Conservation (phyloP, 371 early-diverging fungal species). For the Mucor saturninus region DNA sequence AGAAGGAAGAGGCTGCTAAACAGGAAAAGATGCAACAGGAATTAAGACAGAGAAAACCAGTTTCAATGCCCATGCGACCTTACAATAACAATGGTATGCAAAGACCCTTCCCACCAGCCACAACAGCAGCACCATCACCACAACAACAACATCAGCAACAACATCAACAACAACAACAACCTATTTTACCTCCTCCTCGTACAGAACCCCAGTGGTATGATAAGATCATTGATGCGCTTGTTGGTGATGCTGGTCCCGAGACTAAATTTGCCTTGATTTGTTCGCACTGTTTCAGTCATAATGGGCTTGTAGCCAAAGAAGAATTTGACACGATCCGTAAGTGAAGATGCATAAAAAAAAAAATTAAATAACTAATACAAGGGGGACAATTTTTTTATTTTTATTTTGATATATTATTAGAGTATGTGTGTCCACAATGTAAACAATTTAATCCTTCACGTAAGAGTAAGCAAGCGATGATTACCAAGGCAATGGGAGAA, state of each 20-base stretch:
- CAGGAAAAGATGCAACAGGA: conserved; percentile 10
- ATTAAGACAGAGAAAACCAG: conserved; percentile 25
- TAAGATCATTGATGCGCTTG: conserved; percentile 82
- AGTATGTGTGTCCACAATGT: conserved; percentile 35
- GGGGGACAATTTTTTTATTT: too few relatives aligned
- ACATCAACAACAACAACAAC: conserved; percentile 22
- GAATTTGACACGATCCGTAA: conserved; percentile 77
- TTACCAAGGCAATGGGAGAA: background rate
- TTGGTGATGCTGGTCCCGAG: conserved; percentile 84
- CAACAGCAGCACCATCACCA: conserved; percentile 20
- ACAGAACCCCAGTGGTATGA: conserved; percentile 72
- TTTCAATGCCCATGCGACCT: conserved; percentile 20
- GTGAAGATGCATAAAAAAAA: conserved; percentile 26
- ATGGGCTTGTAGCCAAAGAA: conserved; percentile 88
- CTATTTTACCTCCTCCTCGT: conserved; percentile 20
- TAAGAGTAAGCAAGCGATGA: conserved; percentile 15
- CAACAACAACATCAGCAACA: conserved; percentile 7
- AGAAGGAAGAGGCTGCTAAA: conserved; percentile 25
- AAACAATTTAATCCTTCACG: conserved; percentile 40
- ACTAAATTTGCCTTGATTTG: conserved; percentile 94
- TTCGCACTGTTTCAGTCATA: conserved; percentile 86
- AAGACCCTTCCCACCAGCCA: conserved; percentile 6
- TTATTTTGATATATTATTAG: conserved; percentile 9
- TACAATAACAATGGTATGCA: background rate
- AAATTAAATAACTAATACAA: too few relatives aligned